These are phyloP conservation scores for Odonthalia washingtoniensis DNA, from an alignment of 31 red algal species.

Conservation along the genomic window DNA sequence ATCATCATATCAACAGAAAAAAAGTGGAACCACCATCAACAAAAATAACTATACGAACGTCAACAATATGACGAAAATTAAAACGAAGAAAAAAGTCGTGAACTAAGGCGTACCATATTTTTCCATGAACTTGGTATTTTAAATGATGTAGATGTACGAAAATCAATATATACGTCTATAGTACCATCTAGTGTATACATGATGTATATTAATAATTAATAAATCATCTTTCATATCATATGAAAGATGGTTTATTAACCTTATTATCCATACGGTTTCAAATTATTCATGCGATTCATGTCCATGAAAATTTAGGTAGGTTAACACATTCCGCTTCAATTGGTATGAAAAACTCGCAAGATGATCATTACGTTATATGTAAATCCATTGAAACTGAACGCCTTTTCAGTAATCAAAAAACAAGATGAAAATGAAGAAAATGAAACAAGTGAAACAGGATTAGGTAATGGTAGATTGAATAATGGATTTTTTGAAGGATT, in stretches of 20 bases:
- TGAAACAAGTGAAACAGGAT: conserved; percentile 67
- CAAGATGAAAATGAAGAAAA: too few species aligned
- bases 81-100: too few species aligned
- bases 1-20: too few species aligned
- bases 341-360: neutral
- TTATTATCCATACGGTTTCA: neutral
- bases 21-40: too few species aligned
- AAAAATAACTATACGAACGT: too few species aligned
- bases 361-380: neutral
- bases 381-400: neutral
- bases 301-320: neutral
- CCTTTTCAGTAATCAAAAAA: too few species aligned
- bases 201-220: too few species aligned
- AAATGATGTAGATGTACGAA: too few species aligned
- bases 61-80: too few species aligned
- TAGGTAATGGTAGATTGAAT: conserved; percentile 63
- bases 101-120: too few species aligned
- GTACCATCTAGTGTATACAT: conserved; percentile 33
- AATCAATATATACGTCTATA: conserved; percentile 52
- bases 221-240: too few species aligned
- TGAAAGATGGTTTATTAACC: neutral
- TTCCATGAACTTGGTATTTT: too few species aligned
- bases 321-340: neutral
- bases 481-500: conserved; percentile 57
- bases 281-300: neutral